Evolutionary conservation across 2,329 filamentous ascomycete species (phyloP).

Genomic region (Alternaria rosae): DNA sequence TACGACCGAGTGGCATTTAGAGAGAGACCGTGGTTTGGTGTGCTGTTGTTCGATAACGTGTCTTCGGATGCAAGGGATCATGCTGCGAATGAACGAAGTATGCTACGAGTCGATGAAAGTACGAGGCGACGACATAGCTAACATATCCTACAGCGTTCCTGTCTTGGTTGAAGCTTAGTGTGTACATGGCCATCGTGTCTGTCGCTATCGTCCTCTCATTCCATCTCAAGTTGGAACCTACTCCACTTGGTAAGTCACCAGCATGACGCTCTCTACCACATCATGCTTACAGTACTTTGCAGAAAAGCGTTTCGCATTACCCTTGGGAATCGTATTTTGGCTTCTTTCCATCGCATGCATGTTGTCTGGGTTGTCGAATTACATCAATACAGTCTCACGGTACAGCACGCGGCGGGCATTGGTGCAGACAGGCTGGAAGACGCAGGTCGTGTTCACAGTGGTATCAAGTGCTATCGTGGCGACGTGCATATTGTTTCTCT

Average conservation of each 20-base stretch:
- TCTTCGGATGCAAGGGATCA: constrained; percentile 78
- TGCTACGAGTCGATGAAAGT: background rate
- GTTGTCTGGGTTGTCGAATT: constrained; percentile 80
- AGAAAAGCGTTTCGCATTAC: constrained; percentile 80
- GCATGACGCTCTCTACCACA: background rate
- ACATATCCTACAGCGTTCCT: constrained; percentile 69
- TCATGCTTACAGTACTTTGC: constrained; percentile 39
- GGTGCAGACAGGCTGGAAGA: constrained; percentile 94
- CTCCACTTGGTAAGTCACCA: constrained; percentile 24
- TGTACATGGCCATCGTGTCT: constrained; percentile 90
- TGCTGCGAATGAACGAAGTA: constrained; percentile 78
- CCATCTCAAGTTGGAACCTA: constrained; percentile 78
- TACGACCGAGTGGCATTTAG: constrained; percentile 61
- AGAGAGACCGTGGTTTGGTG: constrained; percentile 69
- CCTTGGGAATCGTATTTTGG: constrained; percentile 91
- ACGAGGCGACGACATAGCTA: background rate
- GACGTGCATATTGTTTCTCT: constrained; percentile 52
- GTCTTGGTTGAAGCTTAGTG: constrained; percentile 85
- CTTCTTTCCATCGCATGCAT: constrained; percentile 78
- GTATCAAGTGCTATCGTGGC: constrained; percentile 52
- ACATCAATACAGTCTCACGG: constrained; percentile 81
- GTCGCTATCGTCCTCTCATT: constrained; percentile 93
- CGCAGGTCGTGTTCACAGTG: constrained; percentile 71
- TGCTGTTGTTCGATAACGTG: constrained; percentile 77
- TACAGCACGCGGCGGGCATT: constrained; percentile 81